phyloP scores from a whole-genome alignment of 805 yeast genomes.

The Schwanniomyces yamadae region DNA sequence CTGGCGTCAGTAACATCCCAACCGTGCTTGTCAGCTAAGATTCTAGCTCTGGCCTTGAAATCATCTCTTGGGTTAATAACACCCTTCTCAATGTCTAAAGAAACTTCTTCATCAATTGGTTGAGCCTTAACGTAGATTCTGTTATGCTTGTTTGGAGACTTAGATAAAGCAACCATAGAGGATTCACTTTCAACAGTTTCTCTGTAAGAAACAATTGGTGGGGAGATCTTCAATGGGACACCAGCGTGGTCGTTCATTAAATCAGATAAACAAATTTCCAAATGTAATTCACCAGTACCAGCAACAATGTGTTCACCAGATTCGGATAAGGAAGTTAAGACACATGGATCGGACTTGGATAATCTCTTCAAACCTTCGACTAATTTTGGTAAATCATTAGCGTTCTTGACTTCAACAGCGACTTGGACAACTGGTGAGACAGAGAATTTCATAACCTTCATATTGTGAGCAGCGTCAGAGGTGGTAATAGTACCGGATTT shows the following conservation, averaged over 20 bases:
- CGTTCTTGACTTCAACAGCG: constrained; percentile 99
- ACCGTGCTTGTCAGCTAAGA: constrained; percentile 97
- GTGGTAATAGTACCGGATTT: constrained; percentile 99
- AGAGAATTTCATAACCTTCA: constrained; percentile 99
- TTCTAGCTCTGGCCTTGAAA: constrained; percentile 98
- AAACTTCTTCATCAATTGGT: constrained; percentile 92
- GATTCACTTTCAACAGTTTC: constrained; percentile 96
- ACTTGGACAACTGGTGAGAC: constrained; percentile 99
- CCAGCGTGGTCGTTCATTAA: constrained; percentile 99
- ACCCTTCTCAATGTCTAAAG: constrained; percentile 91
- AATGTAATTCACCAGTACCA: constrained; percentile 99
- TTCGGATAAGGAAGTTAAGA: constrained; percentile 78
- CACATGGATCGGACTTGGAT: constrained; percentile 99
- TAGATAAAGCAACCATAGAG: constrained; percentile 92
- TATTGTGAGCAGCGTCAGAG: constrained; percentile 94
- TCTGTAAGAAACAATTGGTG: constrained; percentile 98
- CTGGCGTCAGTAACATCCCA: constrained; percentile 99
- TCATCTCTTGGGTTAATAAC: constrained; percentile 93
- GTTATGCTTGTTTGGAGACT: constrained; percentile 99
- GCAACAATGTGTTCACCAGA: constrained; percentile 99
- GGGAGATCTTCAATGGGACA: constrained; percentile 95
- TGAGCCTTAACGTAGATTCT: constrained; percentile 97
- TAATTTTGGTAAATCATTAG: constrained; percentile 97
- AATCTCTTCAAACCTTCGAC: constrained; percentile 99
- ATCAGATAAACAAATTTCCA: constrained; percentile 95